Percentiles rank a stretch among this genome's conserved stretches.
phyloP scores from a whole-genome alignment of 2,329 filamentous ascomycete species.

The Rutstroemia sp. region DNA sequence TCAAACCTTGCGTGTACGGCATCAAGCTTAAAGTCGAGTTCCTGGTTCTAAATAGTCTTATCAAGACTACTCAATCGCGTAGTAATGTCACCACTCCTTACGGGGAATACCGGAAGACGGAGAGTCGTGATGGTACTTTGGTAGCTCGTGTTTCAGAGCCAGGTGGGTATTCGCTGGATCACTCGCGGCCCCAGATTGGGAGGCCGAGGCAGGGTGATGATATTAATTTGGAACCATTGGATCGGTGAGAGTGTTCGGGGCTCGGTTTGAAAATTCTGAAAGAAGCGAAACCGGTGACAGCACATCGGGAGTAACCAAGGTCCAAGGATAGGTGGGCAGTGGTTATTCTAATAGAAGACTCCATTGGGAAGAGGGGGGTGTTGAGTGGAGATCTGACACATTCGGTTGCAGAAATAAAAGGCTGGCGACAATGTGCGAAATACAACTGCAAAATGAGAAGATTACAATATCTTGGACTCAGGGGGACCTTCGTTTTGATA shows the following conservation, averaged over 20 bases:
- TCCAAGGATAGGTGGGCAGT: background rate
- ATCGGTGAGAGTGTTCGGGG: background rate
- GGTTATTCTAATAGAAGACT: background rate
- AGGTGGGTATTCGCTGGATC: background rate
- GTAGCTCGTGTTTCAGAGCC: background rate
- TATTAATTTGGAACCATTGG: background rate
- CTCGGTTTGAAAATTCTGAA: background rate
- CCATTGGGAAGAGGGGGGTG: background rate
- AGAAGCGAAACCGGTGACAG: no score
- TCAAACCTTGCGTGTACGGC: conserved; percentile 34
- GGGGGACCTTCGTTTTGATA: no score
- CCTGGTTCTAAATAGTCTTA: conserved; percentile 34
- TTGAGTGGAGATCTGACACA: no score
- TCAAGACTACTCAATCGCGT: background rate
- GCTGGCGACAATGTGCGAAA: no score
- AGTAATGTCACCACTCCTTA: background rate
- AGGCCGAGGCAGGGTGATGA: background rate
- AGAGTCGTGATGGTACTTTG: background rate
- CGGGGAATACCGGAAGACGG: background rate
- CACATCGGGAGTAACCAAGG: background rate
- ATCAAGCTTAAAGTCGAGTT: conserved; percentile 42
- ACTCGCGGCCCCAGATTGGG: background rate
- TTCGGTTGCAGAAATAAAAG: no score
- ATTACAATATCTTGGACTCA: no score
- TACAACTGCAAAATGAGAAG: no score